These are phyloP conservation scores for Xylaria sp. DNA, from an alignment of 495 filamentous ascomycete species.

Conservation along the genomic window DNA sequence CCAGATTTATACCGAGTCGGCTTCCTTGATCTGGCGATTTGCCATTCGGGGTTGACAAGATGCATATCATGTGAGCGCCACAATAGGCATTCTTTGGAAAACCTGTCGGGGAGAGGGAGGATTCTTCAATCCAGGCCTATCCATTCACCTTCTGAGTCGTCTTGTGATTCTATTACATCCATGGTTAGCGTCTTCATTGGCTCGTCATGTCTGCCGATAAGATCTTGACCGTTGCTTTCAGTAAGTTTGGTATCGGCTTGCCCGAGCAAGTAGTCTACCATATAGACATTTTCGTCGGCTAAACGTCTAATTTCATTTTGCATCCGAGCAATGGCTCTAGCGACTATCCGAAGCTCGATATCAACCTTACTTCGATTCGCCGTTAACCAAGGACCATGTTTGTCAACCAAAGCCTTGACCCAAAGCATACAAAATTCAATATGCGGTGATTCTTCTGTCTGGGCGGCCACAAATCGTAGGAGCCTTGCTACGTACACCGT, in stretches of 20 bases:
- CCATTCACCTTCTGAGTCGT: conserved; percentile 58
- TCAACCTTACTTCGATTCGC: conserved; percentile 78
- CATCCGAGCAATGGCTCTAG: conserved; percentile 78
- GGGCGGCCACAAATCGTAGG: conserved; percentile 82
- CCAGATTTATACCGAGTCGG: background rate
- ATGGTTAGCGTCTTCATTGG: conserved; percentile 37
- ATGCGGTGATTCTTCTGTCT: conserved; percentile 89
- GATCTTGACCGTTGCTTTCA: conserved; percentile 16
- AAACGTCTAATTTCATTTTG: conserved; percentile 74
- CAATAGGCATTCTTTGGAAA: background rate
- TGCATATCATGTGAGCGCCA: background rate
- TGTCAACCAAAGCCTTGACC: conserved; percentile 83
- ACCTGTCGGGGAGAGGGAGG: background rate
- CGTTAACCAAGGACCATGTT: conserved; percentile 82
- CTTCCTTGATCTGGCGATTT: background rate
- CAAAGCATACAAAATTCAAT: conserved; percentile 92
- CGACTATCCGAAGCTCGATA: conserved; percentile 79
- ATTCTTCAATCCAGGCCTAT: conserved; percentile 57
- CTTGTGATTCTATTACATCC: conserved; percentile 38
- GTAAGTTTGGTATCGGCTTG: conserved; percentile 43
- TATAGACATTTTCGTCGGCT: conserved; percentile 86
- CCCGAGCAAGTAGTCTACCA: conserved; percentile 77
- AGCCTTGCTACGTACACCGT: conserved; percentile 84
- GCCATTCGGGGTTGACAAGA: background rate
- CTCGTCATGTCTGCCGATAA: conserved; percentile 30